Conservation (phyloP, 306 rosid genomes). For the Rosa persica region DNA sequence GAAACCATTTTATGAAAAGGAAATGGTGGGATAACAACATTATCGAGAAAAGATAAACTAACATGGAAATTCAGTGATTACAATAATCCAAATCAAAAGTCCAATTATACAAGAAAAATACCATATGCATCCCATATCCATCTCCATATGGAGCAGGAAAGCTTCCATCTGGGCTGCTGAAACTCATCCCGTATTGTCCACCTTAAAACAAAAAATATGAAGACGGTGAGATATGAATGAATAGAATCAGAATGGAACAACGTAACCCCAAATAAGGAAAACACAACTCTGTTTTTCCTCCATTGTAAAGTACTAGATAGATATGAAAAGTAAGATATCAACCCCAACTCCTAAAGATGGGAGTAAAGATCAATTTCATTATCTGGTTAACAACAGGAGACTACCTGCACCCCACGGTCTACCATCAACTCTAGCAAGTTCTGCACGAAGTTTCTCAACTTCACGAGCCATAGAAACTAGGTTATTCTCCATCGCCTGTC, state of each 20-base stretch:
- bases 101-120: conserved; percentile 28
- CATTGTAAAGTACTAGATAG: background rate
- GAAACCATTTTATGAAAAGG: background rate
- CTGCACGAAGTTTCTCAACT: conserved; percentile 87
- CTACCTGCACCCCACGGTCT: conserved; percentile 85
- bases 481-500: conserved; percentile 85
- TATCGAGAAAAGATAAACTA: background rate
- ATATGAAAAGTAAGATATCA: background rate
- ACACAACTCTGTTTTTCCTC: background rate
- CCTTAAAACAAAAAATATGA: conserved; percentile 42
- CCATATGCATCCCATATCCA: conserved; percentile 69
- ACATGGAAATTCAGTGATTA: background rate
- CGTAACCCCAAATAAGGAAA: background rate
- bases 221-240: conserved; percentile 30
- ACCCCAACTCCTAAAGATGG: background rate
- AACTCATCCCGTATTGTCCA: conserved; percentile 65
- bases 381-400: background rate
- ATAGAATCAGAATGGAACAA: background rate
- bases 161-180: conserved; percentile 51
- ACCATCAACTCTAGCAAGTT: conserved; percentile 59
- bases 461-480: conserved; percentile 90
- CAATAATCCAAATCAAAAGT: background rate
- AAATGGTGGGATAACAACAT: background rate
- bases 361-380: background rate
- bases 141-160: conserved; percentile 59